A percentile compares a stretch with the other conserved stretches of the same genome.
These are phyloP conservation scores for Microbotryomycetes sp. DNA, from an alignment of 1,284 basidiomycete species.

Conservation along the genomic window DNA sequence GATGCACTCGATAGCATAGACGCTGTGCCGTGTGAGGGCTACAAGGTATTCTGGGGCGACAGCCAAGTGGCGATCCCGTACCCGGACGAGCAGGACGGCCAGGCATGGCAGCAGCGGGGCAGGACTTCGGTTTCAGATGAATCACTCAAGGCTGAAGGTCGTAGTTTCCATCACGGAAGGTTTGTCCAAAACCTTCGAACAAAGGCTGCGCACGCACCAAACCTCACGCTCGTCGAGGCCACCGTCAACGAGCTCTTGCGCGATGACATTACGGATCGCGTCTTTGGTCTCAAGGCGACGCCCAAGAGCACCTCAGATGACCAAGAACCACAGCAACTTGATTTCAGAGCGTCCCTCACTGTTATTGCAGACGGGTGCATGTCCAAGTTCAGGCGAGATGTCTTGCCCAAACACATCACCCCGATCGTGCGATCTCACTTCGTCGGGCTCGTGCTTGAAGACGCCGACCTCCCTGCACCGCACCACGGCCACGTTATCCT, in stretches of 20 bases:
- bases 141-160: conserved; percentile 47
- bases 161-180: conserved; percentile 90
- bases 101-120: conserved; percentile 23
- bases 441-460: conserved; percentile 68
- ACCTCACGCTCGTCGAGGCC: conserved; percentile 69
- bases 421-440: conserved; percentile 65
- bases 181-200: conserved; percentile 74
- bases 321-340: conserved; percentile 39
- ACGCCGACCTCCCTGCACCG: conserved; percentile 68
- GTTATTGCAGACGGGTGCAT: conserved; percentile 93
- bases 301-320: conserved; percentile 39
- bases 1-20: conserved; percentile 78
- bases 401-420: conserved; percentile 44
- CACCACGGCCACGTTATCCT: conserved; percentile 80
- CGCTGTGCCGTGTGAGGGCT: conserved; percentile 75
- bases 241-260: conserved; percentile 68
- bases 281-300: conserved; percentile 58
- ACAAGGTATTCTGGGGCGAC: conserved; percentile 64
- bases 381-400: conserved; percentile 62
- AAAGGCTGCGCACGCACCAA: conserved; percentile 49
- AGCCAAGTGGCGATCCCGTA: conserved; percentile 79
- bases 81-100: conserved; percentile 56
- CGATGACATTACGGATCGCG: conserved; percentile 37
- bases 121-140: background rate
- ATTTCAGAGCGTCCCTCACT: conserved; percentile 63